Evolutionary conservation across 257 asterid species (phyloP), one percentile per base, ranked within the genome.

Genomic region (Fraxinus quadrangulata): DNA sequence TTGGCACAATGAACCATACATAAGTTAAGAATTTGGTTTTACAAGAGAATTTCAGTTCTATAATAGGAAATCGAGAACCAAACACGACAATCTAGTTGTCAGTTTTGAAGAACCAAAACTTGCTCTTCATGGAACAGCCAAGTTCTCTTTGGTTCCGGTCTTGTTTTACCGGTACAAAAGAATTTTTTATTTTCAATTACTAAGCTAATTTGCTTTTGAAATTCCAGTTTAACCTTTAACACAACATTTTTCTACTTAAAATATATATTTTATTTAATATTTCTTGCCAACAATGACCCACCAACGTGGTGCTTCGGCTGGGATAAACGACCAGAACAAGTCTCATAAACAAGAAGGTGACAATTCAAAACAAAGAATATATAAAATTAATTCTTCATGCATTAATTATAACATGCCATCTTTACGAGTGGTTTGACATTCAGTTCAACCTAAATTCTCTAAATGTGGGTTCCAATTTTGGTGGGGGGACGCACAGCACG

Each of bases 11-110:
- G 66, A n/a, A 56, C 24, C 66, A 56, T 8, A 17, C 68, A 61
- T 61, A 23, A 59, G 67, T 59, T 59, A 21, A 61, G 6, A 3
- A 10, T 61, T 8, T 9, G 68, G 33, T 21, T 6, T n/a, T 59
- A 61, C 34, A 61, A 61, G 33, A 61, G 67, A 59, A 61, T 61
- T 61, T 61, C 6, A 61, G 68, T 61, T 61, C 34, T 61, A 13
- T 61, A 61, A 23, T 61, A 23, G 17, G 33, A 23, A 24, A 61
- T 1, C 2, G 33, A 61, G 33, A 23, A 61, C 33, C 14, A 6
- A 26, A 26, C 69, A 63, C 2, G 6, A n/a, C 69, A 24, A 26
- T 63, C 19, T 5, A 26, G 33, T 63, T 63, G 1, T 23, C n/a
- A 31, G 17, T 26, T 63, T 10, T 10, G 5, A 9, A 26, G 69